Conservation (phyloP, 108 stramenopile genomes). For the Nannochloropsis gaditana region DNA sequence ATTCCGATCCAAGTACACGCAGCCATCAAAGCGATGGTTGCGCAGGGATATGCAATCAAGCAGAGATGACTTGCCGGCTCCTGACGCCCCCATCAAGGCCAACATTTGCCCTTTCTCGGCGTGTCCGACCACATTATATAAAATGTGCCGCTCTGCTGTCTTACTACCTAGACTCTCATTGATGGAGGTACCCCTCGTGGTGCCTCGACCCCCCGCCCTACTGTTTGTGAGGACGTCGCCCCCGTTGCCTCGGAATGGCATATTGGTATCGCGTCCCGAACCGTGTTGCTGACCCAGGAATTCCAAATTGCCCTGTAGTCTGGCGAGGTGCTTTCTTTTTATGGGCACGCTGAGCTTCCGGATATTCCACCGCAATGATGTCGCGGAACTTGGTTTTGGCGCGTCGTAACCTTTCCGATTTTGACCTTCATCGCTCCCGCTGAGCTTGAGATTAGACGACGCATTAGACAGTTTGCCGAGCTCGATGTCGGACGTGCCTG, state of each 20-base stretch:
- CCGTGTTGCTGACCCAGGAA: neutral
- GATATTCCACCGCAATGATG: neutral
- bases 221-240: neutral
- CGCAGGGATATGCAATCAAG: conserved; percentile 1
- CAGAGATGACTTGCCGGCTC: neutral
- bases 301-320: neutral
- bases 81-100: neutral
- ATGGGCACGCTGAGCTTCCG: neutral
- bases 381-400: neutral
- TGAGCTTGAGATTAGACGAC: neutral
- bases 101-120: conserved; percentile 17
- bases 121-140: conserved; percentile 18
- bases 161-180: neutral
- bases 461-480: neutral
- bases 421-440: neutral
- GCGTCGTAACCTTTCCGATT: neutral
- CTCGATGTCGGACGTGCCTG: neutral
- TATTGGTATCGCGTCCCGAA: neutral
- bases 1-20: neutral
- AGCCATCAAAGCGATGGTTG: neutral
- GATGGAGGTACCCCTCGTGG: neutral
- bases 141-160: neutral
- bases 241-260: neutral
- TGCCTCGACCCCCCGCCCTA: neutral
- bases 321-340: neutral